These are phyloP conservation scores for Scheffersomyces stambukii DNA, from an alignment of 1,139 yeast species.

Conservation along the genomic window DNA sequence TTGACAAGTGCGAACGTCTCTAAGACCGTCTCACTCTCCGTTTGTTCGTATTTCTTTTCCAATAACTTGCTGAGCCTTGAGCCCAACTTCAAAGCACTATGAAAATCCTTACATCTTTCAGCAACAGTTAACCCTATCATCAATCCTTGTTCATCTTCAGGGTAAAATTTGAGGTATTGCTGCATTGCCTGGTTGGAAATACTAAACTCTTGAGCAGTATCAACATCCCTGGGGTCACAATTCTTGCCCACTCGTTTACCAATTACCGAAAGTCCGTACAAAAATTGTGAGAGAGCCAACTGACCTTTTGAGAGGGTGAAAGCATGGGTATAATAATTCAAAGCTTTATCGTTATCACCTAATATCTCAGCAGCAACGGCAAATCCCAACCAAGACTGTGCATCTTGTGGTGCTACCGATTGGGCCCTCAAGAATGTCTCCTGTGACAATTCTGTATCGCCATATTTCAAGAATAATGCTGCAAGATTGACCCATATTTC, in stretches of 20 bases:
- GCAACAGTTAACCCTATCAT: constrained; percentile 54
- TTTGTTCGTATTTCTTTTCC: constrained; percentile 56
- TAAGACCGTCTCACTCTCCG: constrained; percentile 47
- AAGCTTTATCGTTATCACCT: constrained; percentile 54
- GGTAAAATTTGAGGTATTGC: constrained; percentile 64
- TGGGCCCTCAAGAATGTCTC: constrained; percentile 74
- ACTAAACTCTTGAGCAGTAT: constrained; percentile 59
- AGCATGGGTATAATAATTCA: constrained; percentile 69
- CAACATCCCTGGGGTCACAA: constrained; percentile 54
- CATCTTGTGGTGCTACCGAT: constrained; percentile 72
- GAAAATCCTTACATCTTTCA: constrained; percentile 69
- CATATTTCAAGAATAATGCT: constrained; percentile 62
- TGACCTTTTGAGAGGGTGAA: constrained; percentile 71
- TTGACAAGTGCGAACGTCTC: constrained; percentile 55
- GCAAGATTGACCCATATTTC: constrained; percentile 82
- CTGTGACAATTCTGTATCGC: constrained; percentile 69
- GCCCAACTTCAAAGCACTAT: constrained; percentile 48
- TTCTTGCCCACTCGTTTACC: constrained; percentile 34
- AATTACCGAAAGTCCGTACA: constrained; percentile 63
- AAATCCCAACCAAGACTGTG: constrained; percentile 84
- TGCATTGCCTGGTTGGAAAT: constrained; percentile 70
- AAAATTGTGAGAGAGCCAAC: constrained; percentile 64
- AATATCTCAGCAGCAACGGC: constrained; percentile 62
- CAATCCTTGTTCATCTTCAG: constrained; percentile 61
- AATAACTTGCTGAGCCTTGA: constrained; percentile 42